Percentiles rank a stretch among this genome's conserved stretches.
Conservation (phyloP, 768 basidiomycete species). For the Leccinum imitatum region DNA sequence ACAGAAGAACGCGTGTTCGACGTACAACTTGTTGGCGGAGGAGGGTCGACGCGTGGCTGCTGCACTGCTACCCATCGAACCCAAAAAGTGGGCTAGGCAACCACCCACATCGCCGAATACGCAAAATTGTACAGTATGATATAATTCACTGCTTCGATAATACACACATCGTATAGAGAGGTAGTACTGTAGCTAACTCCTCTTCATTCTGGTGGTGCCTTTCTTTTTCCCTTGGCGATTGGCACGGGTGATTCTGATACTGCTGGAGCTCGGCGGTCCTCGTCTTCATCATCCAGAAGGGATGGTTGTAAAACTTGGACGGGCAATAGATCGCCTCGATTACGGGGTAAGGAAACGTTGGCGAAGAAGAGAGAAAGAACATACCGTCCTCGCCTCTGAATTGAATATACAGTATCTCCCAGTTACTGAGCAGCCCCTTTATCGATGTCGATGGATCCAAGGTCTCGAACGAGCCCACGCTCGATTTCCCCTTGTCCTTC, state of each 20-base stretch:
- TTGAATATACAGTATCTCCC: constrained; percentile 69
- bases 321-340: constrained; percentile 55
- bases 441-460: constrained; percentile 44
- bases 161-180: not conserved
- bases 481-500: constrained; percentile 50
- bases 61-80: constrained; percentile 72
- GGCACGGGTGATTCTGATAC: constrained; percentile 26
- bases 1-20: constrained; percentile 90
- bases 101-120: not conserved
- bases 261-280: constrained; percentile 34
- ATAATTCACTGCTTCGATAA: constrained; percentile 9
- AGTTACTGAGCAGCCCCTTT: constrained; percentile 54
- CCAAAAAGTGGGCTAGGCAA: constrained; percentile 49
- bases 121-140: constrained; percentile 18
- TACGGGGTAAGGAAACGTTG: not conserved
- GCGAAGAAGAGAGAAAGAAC: not conserved
- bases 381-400: constrained; percentile 63
- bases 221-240: constrained; percentile 61
- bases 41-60: constrained; percentile 93
- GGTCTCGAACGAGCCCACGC: constrained; percentile 46
- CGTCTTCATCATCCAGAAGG: constrained; percentile 62
- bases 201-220: constrained; percentile 40
- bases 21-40: constrained; percentile 90
- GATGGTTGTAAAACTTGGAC: constrained; percentile 58
- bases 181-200: not conserved